Conservation (phyloP, 2,329 filamentous ascomycete genomes). For the Tolypocladium guangdongense region DNA sequence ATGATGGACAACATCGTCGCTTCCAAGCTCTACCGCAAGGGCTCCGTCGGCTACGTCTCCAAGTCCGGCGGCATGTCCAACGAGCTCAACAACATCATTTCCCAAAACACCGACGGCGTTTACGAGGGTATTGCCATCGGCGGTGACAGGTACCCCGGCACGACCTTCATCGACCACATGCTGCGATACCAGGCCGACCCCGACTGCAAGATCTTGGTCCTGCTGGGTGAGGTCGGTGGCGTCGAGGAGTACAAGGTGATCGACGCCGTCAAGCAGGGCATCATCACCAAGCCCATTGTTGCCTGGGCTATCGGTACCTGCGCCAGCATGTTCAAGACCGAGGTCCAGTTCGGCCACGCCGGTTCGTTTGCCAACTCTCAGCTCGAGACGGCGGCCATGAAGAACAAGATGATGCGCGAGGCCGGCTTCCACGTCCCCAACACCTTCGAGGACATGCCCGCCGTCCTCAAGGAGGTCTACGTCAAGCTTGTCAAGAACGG, state of each 20-base stretch:
- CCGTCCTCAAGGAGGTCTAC: constrained; percentile 69
- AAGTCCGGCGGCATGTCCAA: constrained; percentile 99
- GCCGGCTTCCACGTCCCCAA: constrained; percentile 90
- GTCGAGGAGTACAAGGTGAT: constrained; percentile 99
- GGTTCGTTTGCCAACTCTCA: constrained; percentile 98
- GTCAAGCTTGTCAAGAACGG: constrained; percentile 76
- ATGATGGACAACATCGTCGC: constrained; percentile 99
- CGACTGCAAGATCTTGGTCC: constrained; percentile 91
- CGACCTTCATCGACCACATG: constrained; percentile 98
- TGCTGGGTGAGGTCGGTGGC: constrained; percentile 97
- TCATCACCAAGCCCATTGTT: constrained; percentile 96
- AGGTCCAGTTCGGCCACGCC: constrained; percentile 98
- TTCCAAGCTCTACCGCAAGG: constrained; percentile 99
- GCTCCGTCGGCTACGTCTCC: constrained; percentile 97
- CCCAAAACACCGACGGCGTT: constrained; percentile 92
- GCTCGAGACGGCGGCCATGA: constrained; percentile 89
- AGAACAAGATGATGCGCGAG: constrained; percentile 96
- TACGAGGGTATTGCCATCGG: constrained; percentile 99
- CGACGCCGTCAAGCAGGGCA: constrained; percentile 87
- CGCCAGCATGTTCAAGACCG: constrained; percentile 99
- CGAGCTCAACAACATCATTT: constrained; percentile 99
- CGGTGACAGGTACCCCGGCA: constrained; percentile 97
- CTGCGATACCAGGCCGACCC: constrained; percentile 94
- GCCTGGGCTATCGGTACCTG: constrained; percentile 99
- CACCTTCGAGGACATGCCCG: constrained; percentile 92